Evolutionary conservation across 306 rosid species (phyloP), one percentile per base, ranked within the genome.

Genomic region (Trifolium repens): DNA sequence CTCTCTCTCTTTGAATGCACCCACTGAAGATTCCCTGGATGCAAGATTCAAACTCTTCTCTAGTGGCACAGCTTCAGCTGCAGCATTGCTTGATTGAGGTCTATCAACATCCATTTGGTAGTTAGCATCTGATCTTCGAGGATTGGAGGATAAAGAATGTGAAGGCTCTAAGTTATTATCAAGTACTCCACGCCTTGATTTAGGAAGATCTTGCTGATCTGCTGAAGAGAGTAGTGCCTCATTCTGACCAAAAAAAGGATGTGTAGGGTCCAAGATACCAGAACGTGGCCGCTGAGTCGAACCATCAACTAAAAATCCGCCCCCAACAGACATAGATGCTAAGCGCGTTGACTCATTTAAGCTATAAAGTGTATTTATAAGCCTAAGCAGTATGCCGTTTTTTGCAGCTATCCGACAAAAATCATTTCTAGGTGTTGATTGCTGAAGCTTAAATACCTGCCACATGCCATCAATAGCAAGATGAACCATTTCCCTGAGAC

Each of bases 391-490:
- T 81, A 96, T 92, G 82, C 99, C 99, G 80, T 87, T 89, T 81
- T 92, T 92, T 30, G 98, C 98, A 35, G 98, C 96, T 77, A 96
- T 96, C 55, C 98, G 93, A 81, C 98, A 92, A 70, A 96, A 96
- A 80, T 91, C 97, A 84, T 96, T 92, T 84, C 92, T 90, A 75
- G 92, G 98, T 3, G 97, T 96, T 75, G 98, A 90, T 57, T 91
- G 92, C 87, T 96, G 98, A 83, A 96, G 99, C 92, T 92, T 92
- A 83, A 96, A 96, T 76, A 96, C 93, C 79, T 96, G 99, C 99
- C 99, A 96, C 96, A 96, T 96, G 86, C 99, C 97, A 39, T 96
- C 99, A 89, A 96, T 96, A 79, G 99, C 98, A 77, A 96, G 91
- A 85, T 96, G 99, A 81, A 92, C 98, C 99, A 96, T 96, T 80